These are phyloP conservation scores for Endocalyx cinctus DNA, from an alignment of 2,329 filamentous ascomycete species.

Conservation along the genomic window DNA sequence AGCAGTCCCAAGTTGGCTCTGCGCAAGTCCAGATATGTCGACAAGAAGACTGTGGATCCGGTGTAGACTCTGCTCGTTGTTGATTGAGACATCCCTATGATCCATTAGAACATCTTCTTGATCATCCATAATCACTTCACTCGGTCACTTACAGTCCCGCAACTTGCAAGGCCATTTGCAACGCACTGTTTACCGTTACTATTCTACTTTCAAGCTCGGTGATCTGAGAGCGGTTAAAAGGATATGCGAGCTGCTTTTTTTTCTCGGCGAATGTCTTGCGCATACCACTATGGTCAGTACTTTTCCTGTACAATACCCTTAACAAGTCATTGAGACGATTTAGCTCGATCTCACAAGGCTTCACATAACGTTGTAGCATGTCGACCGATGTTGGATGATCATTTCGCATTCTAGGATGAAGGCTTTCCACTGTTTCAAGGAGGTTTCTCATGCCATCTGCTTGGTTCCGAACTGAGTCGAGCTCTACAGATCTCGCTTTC, in stretches of 20 bases:
- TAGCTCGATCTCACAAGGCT: conserved; percentile 4
- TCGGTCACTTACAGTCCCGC: conserved; percentile 3
- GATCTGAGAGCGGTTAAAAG: conserved; percentile 7
- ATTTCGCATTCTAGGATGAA: background rate
- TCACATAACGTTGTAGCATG: conserved; percentile 3
- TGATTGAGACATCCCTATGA: too few relatives aligned
- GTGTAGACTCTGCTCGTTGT: too few relatives aligned
- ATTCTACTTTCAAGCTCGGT: conserved; percentile 2
- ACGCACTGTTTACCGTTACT: conserved; percentile 3
- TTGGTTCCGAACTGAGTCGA: conserved; percentile 1
- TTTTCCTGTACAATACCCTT: conserved; percentile 2
- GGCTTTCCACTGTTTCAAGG: conserved; percentile 2
- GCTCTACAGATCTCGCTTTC: conserved; percentile 7
- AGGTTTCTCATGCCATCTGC: conserved; percentile 2
- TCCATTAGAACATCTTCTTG: too few relatives aligned
- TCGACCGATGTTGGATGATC: conserved; percentile 1
- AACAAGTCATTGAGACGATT: conserved; percentile 1
- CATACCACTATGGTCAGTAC: background rate
- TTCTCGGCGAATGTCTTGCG: conserved; percentile 1
- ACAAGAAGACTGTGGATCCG: too few relatives aligned
- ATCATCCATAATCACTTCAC: too few relatives aligned
- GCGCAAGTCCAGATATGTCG: too few relatives aligned
- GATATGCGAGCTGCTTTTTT: conserved; percentile 7
- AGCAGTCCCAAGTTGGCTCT: too few relatives aligned
- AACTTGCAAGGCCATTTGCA: conserved; percentile 8